Percentiles rank a stretch among this genome's conserved stretches.
Conservation (phyloP, 345 rosid species). For the Pistacia vera region DNA sequence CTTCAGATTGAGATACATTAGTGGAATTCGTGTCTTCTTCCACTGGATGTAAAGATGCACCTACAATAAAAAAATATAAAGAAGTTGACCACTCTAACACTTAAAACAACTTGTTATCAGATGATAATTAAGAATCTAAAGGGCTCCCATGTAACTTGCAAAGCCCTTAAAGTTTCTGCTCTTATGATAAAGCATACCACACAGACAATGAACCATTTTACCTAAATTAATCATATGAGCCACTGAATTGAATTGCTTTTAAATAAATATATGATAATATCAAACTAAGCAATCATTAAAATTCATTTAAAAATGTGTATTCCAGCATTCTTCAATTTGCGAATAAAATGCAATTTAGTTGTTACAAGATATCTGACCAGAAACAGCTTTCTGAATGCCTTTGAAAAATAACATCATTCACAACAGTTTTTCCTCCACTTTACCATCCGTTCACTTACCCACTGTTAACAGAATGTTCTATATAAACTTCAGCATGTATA, state of each 20-base stretch:
- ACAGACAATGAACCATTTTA: background rate
- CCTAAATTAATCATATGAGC: background rate
- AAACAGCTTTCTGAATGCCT: background rate
- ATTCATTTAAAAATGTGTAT: background rate
- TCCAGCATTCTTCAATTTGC: background rate
- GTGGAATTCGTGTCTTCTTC: conserved; percentile 33
- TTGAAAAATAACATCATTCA: background rate
- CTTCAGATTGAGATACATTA: conserved; percentile 46
- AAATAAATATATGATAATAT: background rate
- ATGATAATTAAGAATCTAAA: background rate
- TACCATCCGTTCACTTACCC: background rate
- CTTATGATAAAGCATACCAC: background rate
- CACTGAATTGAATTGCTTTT: background rate
- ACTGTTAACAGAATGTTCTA: background rate
- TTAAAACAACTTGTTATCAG: no score
- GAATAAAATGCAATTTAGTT: background rate
- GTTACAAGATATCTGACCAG: background rate
- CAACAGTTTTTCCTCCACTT: background rate
- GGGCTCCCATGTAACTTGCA: background rate
- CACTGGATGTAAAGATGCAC: conserved; percentile 36
- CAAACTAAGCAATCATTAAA: background rate
- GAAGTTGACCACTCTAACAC: background rate
- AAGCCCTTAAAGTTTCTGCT: background rate
- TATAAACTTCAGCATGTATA: background rate
- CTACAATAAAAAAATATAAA: conserved; percentile 27